Base-by-base conservation (phyloP, 2,329 filamentous ascomycete species). In the Fusarium sulawesiense region DNA sequence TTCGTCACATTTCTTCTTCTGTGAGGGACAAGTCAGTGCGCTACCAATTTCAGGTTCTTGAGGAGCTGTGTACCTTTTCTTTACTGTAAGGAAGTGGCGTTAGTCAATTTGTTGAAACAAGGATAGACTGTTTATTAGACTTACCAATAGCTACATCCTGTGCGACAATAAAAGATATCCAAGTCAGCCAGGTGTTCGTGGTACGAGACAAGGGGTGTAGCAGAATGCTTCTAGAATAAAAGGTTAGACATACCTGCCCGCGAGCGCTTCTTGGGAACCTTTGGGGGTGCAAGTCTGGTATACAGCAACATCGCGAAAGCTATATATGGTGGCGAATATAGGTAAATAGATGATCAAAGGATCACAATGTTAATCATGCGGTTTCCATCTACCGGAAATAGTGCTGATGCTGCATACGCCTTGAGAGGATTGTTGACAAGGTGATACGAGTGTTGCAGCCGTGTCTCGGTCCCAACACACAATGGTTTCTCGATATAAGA, bases 1-100 rank as follows among this genome's bases (percentile, higher is more conserved):
- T 75, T 88, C 86, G 72, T 88, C 84, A 71, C 86, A 88, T 78
- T 88, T 88, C 76, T 88, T 88, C 76, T 88, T 88, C 86, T 88
- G 64, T 66, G 20, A 21, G 11, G 20, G 40, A 44, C 29, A 20
- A 58, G 61, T 68, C 61, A 71, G 48, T 53, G 34, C 47, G 48
- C 42, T 42, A 25, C 25, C 29, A 40, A 47, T 14, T 42, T 13
- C 23, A 25, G 12, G 14, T 14, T 14, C 20, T 34, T 10, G 23
- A 32, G 27, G 48, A 60, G 21, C 14, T 42, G 40, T 51, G 46
- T 42, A 67, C 85, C 82, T 87, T 87, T 76, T 87, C 85, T 76
- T 87, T 87, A 71, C 85, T 87, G 60, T 48, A 29, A 10, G 49
- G 12, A 53, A 42, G n/a, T 14, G 13, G 34, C 54, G 66, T 75